phyloP scores from a whole-genome alignment of 1,284 basidiomycete genomes.

The Rhodotorula mucilaginosa region DNA sequence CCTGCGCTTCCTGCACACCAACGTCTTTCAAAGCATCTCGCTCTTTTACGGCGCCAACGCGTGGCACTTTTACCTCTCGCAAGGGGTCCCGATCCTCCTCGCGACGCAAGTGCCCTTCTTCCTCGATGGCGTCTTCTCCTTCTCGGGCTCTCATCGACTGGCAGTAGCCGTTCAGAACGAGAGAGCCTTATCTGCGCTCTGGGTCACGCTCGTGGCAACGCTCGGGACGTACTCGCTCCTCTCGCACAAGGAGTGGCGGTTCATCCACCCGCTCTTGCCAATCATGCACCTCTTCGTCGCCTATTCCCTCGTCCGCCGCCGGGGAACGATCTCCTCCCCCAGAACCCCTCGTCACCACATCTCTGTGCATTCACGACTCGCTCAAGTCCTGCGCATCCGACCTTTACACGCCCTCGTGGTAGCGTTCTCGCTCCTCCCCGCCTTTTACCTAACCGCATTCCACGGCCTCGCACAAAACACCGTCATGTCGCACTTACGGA shows the following conservation, averaged over 20 bases:
- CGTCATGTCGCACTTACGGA: slow-evolving; percentile 57
- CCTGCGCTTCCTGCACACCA: slow-evolving; percentile 74
- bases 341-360: slow-evolving; percentile 3
- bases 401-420: slow-evolving; percentile 52
- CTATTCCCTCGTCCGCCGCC: slow-evolving; percentile 58
- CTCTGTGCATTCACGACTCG: slow-evolving; percentile 45
- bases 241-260: slow-evolving; percentile 94
- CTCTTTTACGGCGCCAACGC: slow-evolving; percentile 88
- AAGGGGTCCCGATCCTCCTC: slow-evolving; percentile 79
- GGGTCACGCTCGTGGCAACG: slow-evolving; percentile 46
- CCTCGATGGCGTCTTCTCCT: slow-evolving; percentile 17
- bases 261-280: slow-evolving; percentile 87
- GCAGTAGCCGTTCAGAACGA: neutral
- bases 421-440: slow-evolving; percentile 57
- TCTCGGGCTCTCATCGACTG: too few relatives aligned
- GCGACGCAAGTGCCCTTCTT: slow-evolving; percentile 62
- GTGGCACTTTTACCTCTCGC: slow-evolving; percentile 84
- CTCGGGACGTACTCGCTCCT: slow-evolving; percentile 71
- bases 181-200: neutral
- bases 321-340: neutral
- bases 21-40: slow-evolving; percentile 71
- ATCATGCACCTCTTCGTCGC: slow-evolving; percentile 77
- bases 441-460: slow-evolving; percentile 63
- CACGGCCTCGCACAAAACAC: slow-evolving; percentile 76
- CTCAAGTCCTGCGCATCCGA: neutral